A percentile compares a stretch with the other conserved stretches of the same genome.
phyloP scores from a whole-genome alignment of 768 basidiomycete species.

The Naganishia onofrii region DNA sequence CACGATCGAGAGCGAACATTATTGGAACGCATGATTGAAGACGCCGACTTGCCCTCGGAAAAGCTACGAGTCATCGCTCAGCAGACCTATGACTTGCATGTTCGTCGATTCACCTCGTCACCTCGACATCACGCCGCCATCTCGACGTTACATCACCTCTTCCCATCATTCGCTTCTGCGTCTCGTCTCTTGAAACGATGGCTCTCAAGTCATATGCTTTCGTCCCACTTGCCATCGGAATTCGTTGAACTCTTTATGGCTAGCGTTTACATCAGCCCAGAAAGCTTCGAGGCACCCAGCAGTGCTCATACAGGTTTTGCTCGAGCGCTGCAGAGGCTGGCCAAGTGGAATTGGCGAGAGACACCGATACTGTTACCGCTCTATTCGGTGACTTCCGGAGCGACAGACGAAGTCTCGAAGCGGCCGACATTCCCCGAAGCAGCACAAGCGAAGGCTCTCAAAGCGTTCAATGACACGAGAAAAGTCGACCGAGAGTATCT shows the following conservation, averaged over 20 bases:
- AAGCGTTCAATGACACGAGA: constrained; percentile 48
- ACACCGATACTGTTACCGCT: constrained; percentile 70
- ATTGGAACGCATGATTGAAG: constrained; percentile 65
- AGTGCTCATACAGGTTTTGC: constrained; percentile 68
- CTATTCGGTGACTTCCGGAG: constrained; percentile 54
- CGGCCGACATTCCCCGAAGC: constrained; percentile 20
- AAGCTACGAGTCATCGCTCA: constrained; percentile 33
- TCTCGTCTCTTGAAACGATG: constrained; percentile 87
- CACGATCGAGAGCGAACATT: constrained; percentile 80
- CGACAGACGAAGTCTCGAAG: constrained; percentile 38
- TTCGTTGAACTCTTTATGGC: constrained; percentile 83
- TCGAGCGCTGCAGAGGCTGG: constrained; percentile 67
- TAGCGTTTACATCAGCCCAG: constrained; percentile 66
- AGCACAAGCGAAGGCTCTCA: constrained; percentile 41
- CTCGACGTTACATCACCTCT: constrained; percentile 72
- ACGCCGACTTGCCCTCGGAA: constrained; percentile 49
- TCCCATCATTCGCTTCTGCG: constrained; percentile 74
- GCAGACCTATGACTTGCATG: constrained; percentile 59
- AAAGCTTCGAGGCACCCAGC: constrained; percentile 59
- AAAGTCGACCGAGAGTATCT: constrained; percentile 53
- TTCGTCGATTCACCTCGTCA: constrained; percentile 69
- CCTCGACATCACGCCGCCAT: constrained; percentile 84
- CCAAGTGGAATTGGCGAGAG: constrained; percentile 68
- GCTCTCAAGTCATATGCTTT: constrained; percentile 81
- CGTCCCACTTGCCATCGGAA: constrained; percentile 69